A percentile compares a stretch with the other conserved stretches of the same genome.
These are phyloP conservation scores for Curvularia eragrostidis DNA, from an alignment of 2,329 filamentous ascomycete species.

Conservation along the genomic window DNA sequence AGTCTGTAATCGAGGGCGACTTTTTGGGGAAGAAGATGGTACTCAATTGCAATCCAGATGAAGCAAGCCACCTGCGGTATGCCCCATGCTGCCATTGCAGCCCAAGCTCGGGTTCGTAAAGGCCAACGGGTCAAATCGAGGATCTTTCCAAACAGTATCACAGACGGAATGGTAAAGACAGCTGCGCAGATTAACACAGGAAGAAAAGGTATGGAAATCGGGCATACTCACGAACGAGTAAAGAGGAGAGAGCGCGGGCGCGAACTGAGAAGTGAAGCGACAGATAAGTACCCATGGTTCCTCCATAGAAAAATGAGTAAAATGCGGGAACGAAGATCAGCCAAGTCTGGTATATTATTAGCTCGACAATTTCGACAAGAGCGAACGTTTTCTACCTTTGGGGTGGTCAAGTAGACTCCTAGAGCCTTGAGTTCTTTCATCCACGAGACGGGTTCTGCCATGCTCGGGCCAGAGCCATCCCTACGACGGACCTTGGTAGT, in stretches of 20 bases:
- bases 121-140: slow-evolving; percentile 12
- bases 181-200: slow-evolving; percentile 7
- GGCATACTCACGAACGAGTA: slow-evolving; percentile 14
- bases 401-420: slow-evolving; percentile 1
- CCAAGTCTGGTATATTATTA: slow-evolving; percentile 10
- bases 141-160: slow-evolving; percentile 15
- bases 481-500: slow-evolving; percentile 11
- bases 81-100: slow-evolving; percentile 11
- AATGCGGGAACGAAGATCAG: slow-evolving; percentile 14
- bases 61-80: slow-evolving; percentile 14
- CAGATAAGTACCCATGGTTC: slow-evolving; percentile 19
- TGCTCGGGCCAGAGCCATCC: slow-evolving; percentile 6
- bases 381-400: not conserved
- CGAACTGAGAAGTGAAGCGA: slow-evolving; percentile 21
- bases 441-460: slow-evolving; percentile 8
- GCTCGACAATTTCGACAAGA: not conserved
- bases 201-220: not conserved
- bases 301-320: slow-evolving; percentile 21
- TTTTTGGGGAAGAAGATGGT: slow-evolving; percentile 10
- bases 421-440: slow-evolving; percentile 10
- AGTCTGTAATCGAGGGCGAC: slow-evolving; percentile 9
- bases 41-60: slow-evolving; percentile 17
- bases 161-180: slow-evolving; percentile 9
- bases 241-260: slow-evolving; percentile 17
- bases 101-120: slow-evolving; percentile 14